These are phyloP conservation scores for Phytopythium montanum DNA, from an alignment of 352 stramenopile species.

Conservation along the genomic window DNA sequence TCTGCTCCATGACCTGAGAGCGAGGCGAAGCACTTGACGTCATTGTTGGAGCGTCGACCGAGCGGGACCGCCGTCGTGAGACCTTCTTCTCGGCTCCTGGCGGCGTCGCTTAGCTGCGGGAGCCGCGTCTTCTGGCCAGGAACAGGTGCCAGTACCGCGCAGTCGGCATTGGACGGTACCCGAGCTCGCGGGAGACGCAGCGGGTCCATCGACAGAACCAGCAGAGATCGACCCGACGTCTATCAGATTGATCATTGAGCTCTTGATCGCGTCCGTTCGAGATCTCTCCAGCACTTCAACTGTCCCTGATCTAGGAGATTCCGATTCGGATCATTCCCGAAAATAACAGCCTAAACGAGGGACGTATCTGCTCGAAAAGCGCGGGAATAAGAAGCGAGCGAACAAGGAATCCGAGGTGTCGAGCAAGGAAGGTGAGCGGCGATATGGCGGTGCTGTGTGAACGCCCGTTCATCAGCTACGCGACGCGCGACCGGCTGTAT, in stretches of 20 bases:
- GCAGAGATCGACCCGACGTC: background rate
- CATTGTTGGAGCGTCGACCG: background rate
- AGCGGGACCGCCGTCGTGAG: background rate
- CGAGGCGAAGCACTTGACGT: background rate
- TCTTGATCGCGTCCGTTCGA: background rate
- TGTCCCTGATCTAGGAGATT: background rate
- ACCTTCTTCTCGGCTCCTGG: background rate
- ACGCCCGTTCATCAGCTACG: slow-evolving; percentile 71
- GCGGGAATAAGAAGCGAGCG: background rate
- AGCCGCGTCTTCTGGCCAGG: background rate
- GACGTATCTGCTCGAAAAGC: background rate
- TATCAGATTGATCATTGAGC: background rate
- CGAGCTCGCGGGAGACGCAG: background rate
- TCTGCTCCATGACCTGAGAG: too few relatives aligned
- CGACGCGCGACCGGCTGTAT: slow-evolving; percentile 59
- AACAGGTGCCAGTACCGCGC: background rate
- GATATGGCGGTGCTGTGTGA: slow-evolving; percentile 27
- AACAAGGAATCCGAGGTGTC: background rate
- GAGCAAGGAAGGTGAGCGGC: background rate
- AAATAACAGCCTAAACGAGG: background rate
- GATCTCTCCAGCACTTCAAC: slow-evolving; percentile 5
- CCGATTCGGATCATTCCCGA: background rate
- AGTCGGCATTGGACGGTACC: background rate
- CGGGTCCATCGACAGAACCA: background rate
- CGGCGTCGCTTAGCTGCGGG: background rate